These are phyloP conservation scores for Beauveria caledonica DNA, from an alignment of 2,329 filamentous ascomycete species.

Conservation along the genomic window DNA sequence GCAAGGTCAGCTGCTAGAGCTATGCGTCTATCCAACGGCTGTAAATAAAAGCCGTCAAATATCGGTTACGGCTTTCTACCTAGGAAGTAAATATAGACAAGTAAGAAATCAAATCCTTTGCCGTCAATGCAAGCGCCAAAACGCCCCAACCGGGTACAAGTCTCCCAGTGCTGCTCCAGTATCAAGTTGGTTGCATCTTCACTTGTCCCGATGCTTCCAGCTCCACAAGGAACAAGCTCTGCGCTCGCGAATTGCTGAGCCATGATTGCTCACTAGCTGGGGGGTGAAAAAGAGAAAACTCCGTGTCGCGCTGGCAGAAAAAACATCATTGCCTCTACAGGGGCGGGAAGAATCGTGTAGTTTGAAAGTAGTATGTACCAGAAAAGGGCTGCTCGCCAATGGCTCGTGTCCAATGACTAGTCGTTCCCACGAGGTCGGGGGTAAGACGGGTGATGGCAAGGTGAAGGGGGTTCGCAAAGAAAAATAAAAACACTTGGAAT, in stretches of 20 bases:
- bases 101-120: not conserved
- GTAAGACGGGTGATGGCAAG: not conserved
- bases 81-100: not conserved
- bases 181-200: not conserved
- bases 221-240: not conserved
- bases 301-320: not conserved
- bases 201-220: not conserved
- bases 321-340: conserved; percentile 1
- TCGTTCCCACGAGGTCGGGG: not conserved
- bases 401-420: not conserved
- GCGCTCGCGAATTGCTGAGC: not conserved
- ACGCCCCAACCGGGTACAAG: not conserved
- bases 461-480: not conserved
- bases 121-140: not conserved
- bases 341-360: not conserved
- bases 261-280: not conserved
- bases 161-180: not conserved
- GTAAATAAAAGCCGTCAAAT: not conserved
- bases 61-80: not conserved
- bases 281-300: not conserved
- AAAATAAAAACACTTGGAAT: not conserved
- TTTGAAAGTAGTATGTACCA: not conserved
- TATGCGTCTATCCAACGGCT: not conserved
- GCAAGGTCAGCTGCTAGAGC: not conserved
- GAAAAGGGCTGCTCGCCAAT: not conserved